Evolutionary conservation across 768 basidiomycete genomes (phyloP).

Genomic region (Lanmaoa rubissima): DNA sequence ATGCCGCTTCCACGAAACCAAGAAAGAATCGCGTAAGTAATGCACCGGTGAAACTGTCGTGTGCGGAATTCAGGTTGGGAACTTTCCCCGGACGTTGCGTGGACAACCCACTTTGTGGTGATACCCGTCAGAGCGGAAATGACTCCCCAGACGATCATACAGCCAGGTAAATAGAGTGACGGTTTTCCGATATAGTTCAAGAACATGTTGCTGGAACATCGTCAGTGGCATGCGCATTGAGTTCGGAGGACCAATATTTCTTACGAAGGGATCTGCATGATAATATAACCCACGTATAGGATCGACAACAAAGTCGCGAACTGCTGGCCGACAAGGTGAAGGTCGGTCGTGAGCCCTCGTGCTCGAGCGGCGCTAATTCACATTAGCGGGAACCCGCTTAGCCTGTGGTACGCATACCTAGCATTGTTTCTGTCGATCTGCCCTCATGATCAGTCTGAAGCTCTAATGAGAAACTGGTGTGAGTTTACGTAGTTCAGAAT

Average conservation of each 20-base stretch:
- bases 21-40: slow-evolving; percentile 51
- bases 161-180: slow-evolving; percentile 60
- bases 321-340: slow-evolving; percentile 56
- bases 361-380: slow-evolving; percentile 59
- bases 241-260: not conserved
- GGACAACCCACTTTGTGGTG: slow-evolving; percentile 28
- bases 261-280: slow-evolving; percentile 43
- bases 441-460: not conserved
- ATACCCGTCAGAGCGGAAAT: slow-evolving; percentile 49
- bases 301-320: slow-evolving; percentile 69
- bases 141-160: slow-evolving; percentile 71
- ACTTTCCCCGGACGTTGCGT: not conserved
- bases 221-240: not conserved
- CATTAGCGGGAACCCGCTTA: not conserved
- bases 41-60: slow-evolving; percentile 39
- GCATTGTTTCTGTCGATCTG: slow-evolving; percentile 73
- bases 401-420: slow-evolving; percentile 38
- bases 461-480: not conserved
- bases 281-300: slow-evolving; percentile 57
- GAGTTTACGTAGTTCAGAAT: slow-evolving; percentile 36
- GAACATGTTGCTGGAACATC: slow-evolving; percentile 60
- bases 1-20: slow-evolving; percentile 52
- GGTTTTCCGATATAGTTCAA: slow-evolving; percentile 65
- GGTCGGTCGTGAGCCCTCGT: slow-evolving; percentile 63
- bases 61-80: not conserved